Evolutionary conservation across 1,284 basidiomycete species (phyloP), one percentile per base, ranked within the genome.

Genomic region (Erythrobasidium hasegawianum): DNA sequence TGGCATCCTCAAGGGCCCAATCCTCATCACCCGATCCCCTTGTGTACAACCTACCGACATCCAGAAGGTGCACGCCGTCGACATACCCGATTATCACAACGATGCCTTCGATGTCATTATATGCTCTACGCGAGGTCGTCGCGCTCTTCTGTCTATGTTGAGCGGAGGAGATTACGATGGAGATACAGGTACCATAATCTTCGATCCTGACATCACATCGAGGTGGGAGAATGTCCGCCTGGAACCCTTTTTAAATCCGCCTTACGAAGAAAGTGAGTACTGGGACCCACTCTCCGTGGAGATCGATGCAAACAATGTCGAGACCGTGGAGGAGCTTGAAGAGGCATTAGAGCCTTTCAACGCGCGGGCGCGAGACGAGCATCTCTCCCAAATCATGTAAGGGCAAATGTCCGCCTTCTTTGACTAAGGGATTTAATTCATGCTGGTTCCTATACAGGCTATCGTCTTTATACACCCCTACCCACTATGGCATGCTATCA

Each of bases 161-260:
- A 72, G 71, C 1, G 74, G 75, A 2, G 75, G 75, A 1, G 75
- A 76, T 52, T 72, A 75, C 69, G 74, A 74, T 45, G 74, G 74
- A 54, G 4, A 11, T 58, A 47, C 33, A 3, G 4, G 3, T 1
- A 11, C 43, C n/a, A n/a, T n/a, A n/a, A n/a, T n/a, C n/a, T n/a
- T n/a, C n/a, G n/a, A n/a, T n/a, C n/a, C n/a, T n/a, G n/a, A n/a
- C n/a, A n/a, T n/a, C n/a, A n/a, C n/a, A n/a, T n/a, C n/a, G n/a
- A n/a, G n/a, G n/a, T n/a, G n/a, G n/a, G n/a, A n/a, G n/a, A n/a
- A n/a, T n/a, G n/a, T n/a, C n/a, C n/a, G n/a, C n/a, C n/a, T n/a
- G n/a, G 33, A 33, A 11, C 33, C 5, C 33, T 33, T 33, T 11
- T 33, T 33, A 11, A 33, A 33, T 33, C 33, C 33, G 33, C 33